These are phyloP conservation scores for Herpetospermum pedunculosum DNA, from an alignment of 306 rosid genomes.

Conservation along the genomic window DNA sequence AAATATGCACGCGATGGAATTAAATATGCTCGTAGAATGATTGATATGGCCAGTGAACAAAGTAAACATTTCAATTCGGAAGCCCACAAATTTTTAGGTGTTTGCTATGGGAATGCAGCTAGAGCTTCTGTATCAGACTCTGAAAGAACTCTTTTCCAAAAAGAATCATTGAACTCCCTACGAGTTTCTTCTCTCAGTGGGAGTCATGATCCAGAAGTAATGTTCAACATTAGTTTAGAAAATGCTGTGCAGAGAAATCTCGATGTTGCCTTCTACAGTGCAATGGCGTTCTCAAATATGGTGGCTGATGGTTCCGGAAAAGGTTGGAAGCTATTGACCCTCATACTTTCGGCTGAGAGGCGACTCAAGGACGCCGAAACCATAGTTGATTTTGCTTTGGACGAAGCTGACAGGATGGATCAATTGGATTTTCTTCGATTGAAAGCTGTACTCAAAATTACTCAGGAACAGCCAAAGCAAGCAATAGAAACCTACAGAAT, in stretches of 20 bases:
- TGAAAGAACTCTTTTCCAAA: slow-evolving; percentile 50
- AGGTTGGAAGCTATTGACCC: slow-evolving; percentile 71
- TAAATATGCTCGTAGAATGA: slow-evolving; percentile 29
- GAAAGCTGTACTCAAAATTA: slow-evolving; percentile 73
- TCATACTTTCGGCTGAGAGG: slow-evolving; percentile 67
- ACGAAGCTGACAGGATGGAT: slow-evolving; percentile 49
- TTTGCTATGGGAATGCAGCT: slow-evolving; percentile 65
- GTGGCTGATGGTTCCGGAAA: slow-evolving; percentile 48
- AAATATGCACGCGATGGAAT: slow-evolving; percentile 51
- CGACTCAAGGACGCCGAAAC: slow-evolving; percentile 69
- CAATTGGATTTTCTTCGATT: slow-evolving; percentile 71
- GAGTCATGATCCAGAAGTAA: slow-evolving; percentile 40
- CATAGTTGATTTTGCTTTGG: slow-evolving; percentile 69
- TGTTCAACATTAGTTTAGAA: slow-evolving; percentile 55
- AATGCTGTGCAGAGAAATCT: slow-evolving; percentile 77
- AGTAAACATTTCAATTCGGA: slow-evolving; percentile 44
- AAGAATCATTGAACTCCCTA: slow-evolving; percentile 50
- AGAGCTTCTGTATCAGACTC: slow-evolving; percentile 64
- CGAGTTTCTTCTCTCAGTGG: slow-evolving; percentile 29
- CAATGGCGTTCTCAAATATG: slow-evolving; percentile 49
- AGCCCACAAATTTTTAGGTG: slow-evolving; percentile 56
- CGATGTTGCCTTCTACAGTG: slow-evolving; percentile 45
- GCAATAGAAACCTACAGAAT: slow-evolving; percentile 86
- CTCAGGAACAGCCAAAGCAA: slow-evolving; percentile 73
- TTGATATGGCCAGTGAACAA: slow-evolving; percentile 31